Conservation (phyloP, 2,329 filamentous ascomycete species). For the Aspergillus fructus region DNA sequence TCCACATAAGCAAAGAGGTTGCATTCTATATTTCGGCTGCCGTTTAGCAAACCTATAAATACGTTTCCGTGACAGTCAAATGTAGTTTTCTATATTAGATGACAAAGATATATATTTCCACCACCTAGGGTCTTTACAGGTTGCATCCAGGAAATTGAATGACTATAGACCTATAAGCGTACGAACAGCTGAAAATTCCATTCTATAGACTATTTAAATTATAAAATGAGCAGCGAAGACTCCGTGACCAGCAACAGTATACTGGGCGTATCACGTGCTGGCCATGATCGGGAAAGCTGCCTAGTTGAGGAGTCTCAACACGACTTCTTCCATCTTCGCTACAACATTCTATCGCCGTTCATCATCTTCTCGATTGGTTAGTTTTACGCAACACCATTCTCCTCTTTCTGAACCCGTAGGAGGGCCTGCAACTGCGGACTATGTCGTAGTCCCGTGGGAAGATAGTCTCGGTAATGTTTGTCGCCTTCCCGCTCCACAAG, state of each 20-base stretch:
- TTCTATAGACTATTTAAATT: no score
- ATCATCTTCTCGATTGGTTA: neutral
- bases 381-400: neutral
- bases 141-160: no score
- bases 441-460: neutral
- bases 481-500: neutral
- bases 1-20: no score
- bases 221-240: neutral
- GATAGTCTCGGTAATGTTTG: neutral
- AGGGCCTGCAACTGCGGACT: neutral
- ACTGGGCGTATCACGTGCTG: conserved; percentile 3
- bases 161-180: no score
- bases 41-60: no score
- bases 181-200: no score
- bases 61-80: rapidly evolving
- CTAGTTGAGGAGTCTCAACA: conserved; percentile 1
- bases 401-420: neutral
- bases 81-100: no score
- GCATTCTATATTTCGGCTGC: no score
- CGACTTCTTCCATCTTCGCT: neutral
- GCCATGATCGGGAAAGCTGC: conserved; percentile 8
- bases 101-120: no score
- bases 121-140: no score
- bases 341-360: neutral
- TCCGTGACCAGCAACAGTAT: no score